Evolutionary conservation across 2,329 filamentous ascomycete genomes (phyloP), one percentile per base, ranked within the genome.

Genomic region (Cladophialophora psammophila): DNA sequence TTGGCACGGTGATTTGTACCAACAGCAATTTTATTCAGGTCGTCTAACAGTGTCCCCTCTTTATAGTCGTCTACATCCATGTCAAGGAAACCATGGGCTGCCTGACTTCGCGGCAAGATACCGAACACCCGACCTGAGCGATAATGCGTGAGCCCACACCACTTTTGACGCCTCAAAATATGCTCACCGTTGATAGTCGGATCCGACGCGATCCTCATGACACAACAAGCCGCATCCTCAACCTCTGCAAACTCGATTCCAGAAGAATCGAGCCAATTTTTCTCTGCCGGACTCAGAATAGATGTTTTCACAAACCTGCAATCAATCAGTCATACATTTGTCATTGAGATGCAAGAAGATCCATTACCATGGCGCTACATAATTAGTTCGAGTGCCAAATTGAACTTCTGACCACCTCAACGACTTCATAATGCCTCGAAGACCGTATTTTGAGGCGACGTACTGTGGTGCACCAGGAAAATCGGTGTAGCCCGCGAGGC

Each of bases 361-460:
- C 36, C 13, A 2, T 15, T 65, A 78, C 77, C 76, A 78, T 2
- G 78, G 77, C 2, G 76, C 75, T 31, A 79, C 75, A 26, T 78
- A 57, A 60, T 79, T 79, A 1, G 79, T 73, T 0, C 78, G 73
- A 58, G 73, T 76, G 2, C 76, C 36, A 40, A 40, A 13, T 40
- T 40, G 9, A 31, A 62, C 72, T 34, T 76, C 71, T 54, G 40
- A 12, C 59, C 20, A 75, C 36, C 36, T 40, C 36, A 80, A 63
- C 5, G 75, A 74, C 65, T 76, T 75, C 75, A 79, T 78, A 26
- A 80, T 75, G 0, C 77, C 77, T 48, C 78, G 70, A 62, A 76
- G 72, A 1, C 72, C 76, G 72, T 75, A 79, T 64, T 80, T 80
- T 12, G 74, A 75, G 4, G 72, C 72, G 35, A 70, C 70, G 68